Evolutionary conservation across 2,329 filamentous ascomycete species (phyloP).

Genomic region (Trichoderma sp.): DNA sequence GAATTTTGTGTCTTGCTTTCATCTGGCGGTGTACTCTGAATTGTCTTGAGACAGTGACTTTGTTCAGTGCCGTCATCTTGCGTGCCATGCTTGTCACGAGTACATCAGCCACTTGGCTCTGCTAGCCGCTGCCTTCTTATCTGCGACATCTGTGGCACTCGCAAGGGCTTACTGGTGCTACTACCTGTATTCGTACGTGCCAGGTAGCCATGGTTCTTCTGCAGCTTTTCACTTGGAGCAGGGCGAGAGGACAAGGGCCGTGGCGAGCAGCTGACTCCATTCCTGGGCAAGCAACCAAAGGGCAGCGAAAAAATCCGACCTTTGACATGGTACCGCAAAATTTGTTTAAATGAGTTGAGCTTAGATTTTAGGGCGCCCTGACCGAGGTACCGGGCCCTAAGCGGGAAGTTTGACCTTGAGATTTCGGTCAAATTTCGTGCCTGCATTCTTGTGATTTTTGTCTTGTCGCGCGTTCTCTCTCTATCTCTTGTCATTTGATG

Average conservation of each 20-base stretch:
- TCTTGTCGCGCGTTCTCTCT: neutral
- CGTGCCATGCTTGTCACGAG: neutral
- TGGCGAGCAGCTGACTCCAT: slow-evolving; percentile 15
- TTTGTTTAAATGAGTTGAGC: neutral
- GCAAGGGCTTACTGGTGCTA: slow-evolving; percentile 11
- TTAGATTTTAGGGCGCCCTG: slow-evolving; percentile 16
- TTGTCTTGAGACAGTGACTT: neutral
- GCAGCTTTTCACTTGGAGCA: neutral
- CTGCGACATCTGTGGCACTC: slow-evolving; percentile 11
- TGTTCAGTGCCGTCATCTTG: neutral
- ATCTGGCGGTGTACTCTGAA: slow-evolving; percentile 11
- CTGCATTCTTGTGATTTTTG: neutral
- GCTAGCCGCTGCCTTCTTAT: slow-evolving; percentile 8
- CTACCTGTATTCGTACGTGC: neutral
- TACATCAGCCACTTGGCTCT: neutral
- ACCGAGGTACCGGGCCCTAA: neutral
- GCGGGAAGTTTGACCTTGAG: neutral
- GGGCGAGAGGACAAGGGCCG: neutral
- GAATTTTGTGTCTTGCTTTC: neutral
- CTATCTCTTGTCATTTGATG: neutral
- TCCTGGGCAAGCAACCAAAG: slow-evolving; percentile 14
- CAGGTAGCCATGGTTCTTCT: neutral
- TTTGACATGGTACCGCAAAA: neutral
- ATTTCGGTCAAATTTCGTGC: neutral
- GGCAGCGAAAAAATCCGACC: neutral